phyloP scores from a whole-genome alignment of 768 basidiomycete genomes.

The Serpula lacrymans region DNA sequence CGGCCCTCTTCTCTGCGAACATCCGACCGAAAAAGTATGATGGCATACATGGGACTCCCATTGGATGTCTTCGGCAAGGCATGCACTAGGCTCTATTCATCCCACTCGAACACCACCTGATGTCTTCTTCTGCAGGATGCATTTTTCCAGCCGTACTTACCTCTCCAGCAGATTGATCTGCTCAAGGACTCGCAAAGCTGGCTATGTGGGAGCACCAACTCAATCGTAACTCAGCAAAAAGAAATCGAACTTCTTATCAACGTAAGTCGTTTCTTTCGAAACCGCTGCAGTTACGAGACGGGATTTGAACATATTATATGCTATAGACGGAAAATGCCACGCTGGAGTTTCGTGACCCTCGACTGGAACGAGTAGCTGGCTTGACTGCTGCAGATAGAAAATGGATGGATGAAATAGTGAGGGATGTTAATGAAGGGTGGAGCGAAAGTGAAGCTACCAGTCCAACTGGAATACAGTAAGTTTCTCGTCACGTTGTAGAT shows the following conservation, averaged over 20 bases:
- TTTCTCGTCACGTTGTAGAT: too few species aligned
- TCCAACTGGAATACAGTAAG: conserved; percentile 62
- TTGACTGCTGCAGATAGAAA: conserved; percentile 92
- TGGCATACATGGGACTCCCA: conserved; percentile 91
- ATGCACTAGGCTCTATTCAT: neutral
- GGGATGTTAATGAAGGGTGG: conserved; percentile 83
- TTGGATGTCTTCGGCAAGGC: conserved; percentile 93
- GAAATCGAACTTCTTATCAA: conserved; percentile 91
- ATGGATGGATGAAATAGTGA: conserved; percentile 96
- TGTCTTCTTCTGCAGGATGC: conserved; percentile 53
- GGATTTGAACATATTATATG: conserved; percentile 2
- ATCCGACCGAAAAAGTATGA: conserved; percentile 86
- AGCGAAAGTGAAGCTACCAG: conserved; percentile 57
- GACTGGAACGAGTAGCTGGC: conserved; percentile 70
- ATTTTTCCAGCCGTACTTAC: conserved; percentile 97
- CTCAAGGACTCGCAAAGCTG: conserved; percentile 76
- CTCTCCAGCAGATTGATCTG: conserved; percentile 91
- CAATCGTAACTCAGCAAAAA: conserved; percentile 89
- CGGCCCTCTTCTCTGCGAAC: conserved; percentile 81
- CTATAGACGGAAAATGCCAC: conserved; percentile 77
- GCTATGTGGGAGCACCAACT: conserved; percentile 94
- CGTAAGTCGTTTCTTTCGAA: conserved; percentile 38
- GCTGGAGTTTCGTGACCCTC: conserved; percentile 84
- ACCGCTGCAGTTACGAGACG: neutral
- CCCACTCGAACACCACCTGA: neutral